These are phyloP conservation scores for Pleoardoris graminearum DNA, from an alignment of 2,329 filamentous ascomycete species.

Conservation along the genomic window DNA sequence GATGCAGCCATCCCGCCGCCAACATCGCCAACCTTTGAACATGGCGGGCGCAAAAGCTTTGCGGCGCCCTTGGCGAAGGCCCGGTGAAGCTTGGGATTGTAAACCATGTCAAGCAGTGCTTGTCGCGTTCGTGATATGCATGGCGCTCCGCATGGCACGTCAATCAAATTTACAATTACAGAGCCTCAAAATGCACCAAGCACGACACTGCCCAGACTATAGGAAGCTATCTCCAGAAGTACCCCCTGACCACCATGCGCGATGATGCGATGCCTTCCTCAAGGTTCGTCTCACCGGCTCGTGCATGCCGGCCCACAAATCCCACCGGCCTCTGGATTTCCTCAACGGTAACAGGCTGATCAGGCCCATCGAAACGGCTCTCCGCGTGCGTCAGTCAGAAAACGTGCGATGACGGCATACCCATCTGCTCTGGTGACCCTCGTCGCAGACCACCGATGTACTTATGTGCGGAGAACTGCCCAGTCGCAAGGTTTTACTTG, in stretches of 20 bases:
- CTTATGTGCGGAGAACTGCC: neutral
- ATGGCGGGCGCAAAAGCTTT: slow-evolving; percentile 13
- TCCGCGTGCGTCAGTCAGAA: neutral
- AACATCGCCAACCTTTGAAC: neutral
- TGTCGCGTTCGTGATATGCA: neutral
- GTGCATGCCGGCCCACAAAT: slow-evolving; percentile 17
- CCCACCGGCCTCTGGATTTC: neutral
- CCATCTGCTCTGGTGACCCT: neutral
- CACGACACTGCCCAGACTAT: no score
- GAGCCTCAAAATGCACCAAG: neutral
- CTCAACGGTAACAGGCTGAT: slow-evolving; percentile 6
- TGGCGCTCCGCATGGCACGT: neutral
- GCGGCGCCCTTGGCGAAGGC: slow-evolving; percentile 17
- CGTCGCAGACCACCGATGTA: neutral
- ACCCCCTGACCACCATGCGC: slow-evolving; percentile 1
- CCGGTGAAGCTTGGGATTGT: slow-evolving; percentile 17
- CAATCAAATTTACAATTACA: neutral
- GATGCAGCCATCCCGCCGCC: no score
- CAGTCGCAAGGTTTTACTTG: neutral
- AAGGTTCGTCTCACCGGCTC: slow-evolving; percentile 2
- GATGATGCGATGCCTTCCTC: slow-evolving; percentile 5
- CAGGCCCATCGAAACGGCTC: neutral
- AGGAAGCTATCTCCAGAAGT: neutral
- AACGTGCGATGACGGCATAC: slow-evolving; percentile 22
- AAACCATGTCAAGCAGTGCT: slow-evolving; percentile 1